A percentile compares a stretch with the other conserved stretches of the same genome.
These are phyloP conservation scores for Olyra latifolia DNA, from an alignment of 176 grass and related monocot genomes.

Conservation along the genomic window DNA sequence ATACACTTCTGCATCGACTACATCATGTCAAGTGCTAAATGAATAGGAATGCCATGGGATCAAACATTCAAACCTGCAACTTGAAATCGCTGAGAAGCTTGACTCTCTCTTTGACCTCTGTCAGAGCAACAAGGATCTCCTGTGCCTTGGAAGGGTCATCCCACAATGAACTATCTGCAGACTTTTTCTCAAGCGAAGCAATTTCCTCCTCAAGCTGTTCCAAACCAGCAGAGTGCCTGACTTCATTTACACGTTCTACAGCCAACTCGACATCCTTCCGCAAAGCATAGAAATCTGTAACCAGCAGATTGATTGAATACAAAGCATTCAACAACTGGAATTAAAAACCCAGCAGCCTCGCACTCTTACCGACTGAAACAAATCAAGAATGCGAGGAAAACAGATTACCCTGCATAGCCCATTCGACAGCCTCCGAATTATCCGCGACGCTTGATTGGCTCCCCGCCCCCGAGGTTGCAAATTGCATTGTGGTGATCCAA, in stretches of 20 bases:
- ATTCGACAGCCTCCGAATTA: conserved; percentile 61
- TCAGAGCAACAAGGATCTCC: conserved; percentile 79
- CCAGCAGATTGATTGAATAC: not conserved
- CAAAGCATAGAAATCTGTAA: conserved; percentile 82
- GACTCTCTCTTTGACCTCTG: conserved; percentile 85
- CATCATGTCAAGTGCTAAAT: not conserved
- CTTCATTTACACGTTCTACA: conserved; percentile 55
- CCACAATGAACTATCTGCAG: conserved; percentile 76
- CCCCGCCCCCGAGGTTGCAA: conserved; percentile 50
- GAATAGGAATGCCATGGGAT: not conserved
- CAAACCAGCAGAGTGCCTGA: conserved; percentile 66
- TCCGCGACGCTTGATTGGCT: conserved; percentile 61
- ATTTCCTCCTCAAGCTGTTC: conserved; percentile 69
- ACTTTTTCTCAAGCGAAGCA: conserved; percentile 64
- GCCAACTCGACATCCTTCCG: conserved; percentile 89
- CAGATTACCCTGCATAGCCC: conserved; percentile 86
- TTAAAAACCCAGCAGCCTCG: not conserved
- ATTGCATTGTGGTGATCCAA: conserved; percentile 60
- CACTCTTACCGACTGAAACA: not conserved
- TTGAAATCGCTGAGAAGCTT: conserved; percentile 81
- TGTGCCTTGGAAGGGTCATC: conserved; percentile 93
- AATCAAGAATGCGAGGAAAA: not conserved
- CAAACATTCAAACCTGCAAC: conserved; percentile 52
- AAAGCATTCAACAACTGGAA: not conserved
- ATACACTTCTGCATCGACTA: not conserved